phyloP scores from a whole-genome alignment of 2,329 filamentous ascomycete genomes.

The Botryotinia narcissicola region DNA sequence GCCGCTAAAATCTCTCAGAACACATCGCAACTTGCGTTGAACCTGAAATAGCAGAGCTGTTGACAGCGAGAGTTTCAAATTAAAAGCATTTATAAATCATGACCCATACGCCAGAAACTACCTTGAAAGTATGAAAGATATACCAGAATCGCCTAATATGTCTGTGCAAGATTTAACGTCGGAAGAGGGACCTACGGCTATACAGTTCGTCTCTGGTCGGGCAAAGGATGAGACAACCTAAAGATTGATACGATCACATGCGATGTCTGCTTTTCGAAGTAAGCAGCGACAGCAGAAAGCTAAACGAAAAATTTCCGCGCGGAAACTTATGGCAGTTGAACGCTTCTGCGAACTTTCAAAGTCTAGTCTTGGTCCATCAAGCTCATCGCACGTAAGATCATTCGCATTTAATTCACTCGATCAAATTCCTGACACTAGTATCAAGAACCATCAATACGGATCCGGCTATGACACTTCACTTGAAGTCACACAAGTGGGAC shows the following conservation, averaged over 20 bases:
- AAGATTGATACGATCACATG: conserved; percentile 9
- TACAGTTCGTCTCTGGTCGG: conserved; percentile 8
- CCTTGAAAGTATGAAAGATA: background rate
- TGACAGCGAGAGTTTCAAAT: background rate
- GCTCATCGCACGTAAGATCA: background rate
- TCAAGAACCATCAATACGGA: background rate
- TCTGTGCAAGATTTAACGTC: background rate
- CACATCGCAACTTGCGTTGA: background rate
- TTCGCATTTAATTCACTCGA: background rate
- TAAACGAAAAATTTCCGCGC: background rate
- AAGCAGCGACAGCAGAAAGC: background rate
- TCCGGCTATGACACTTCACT: background rate
- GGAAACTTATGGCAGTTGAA: background rate
- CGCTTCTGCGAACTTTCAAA: background rate
- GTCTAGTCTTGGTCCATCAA: background rate
- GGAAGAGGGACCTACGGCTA: background rate
- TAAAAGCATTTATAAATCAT: too few species aligned
- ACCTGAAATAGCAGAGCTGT: background rate
- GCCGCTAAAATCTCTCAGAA: background rate
- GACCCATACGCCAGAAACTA: background rate
- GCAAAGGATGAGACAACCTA: background rate
- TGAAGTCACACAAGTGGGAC: background rate
- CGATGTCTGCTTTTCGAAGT: background rate
- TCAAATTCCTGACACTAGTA: background rate
- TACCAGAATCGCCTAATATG: background rate